Conservation (phyloP, 2,329 filamentous ascomycete genomes). For the Talaromyces albobiverticillius region DNA sequence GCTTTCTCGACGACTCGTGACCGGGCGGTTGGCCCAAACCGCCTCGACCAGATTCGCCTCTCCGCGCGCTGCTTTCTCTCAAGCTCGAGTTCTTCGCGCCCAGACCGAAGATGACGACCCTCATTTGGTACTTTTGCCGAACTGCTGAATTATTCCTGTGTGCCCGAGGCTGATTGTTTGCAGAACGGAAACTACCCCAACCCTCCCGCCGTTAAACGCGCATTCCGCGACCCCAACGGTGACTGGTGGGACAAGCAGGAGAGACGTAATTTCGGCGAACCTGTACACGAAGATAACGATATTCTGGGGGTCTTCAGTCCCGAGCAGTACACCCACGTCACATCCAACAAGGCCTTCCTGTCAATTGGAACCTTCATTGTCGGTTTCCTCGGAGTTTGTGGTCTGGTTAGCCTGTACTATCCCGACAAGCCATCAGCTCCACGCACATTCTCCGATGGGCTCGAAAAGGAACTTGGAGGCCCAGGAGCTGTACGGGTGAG, state of each 20-base stretch:
- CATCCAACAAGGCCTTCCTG: constrained; percentile 65
- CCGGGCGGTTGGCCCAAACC: constrained; percentile 41
- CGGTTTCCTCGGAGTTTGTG: constrained; percentile 62
- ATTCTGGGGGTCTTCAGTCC: constrained; percentile 84
- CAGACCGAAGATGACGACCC: constrained; percentile 41
- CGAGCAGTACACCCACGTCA: constrained; percentile 83
- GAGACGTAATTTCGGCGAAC: constrained; percentile 93
- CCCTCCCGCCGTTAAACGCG: constrained; percentile 69
- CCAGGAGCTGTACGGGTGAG: constrained; percentile 64
- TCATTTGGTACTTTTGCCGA: constrained; percentile 38
- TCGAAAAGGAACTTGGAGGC: constrained; percentile 74
- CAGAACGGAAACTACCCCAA: constrained; percentile 50
- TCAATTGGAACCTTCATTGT: constrained; percentile 68
- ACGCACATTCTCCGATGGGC: constrained; percentile 64
- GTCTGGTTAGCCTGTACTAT: constrained; percentile 66
- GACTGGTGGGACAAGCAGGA: constrained; percentile 99
- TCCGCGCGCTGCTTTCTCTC: constrained; percentile 42
- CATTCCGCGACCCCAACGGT: constrained; percentile 87
- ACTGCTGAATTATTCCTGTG: background rate
- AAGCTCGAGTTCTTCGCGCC: constrained; percentile 34
- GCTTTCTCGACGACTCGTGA: constrained; percentile 44
- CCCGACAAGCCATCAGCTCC: constrained; percentile 69
- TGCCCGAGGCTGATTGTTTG: constrained; percentile 5
- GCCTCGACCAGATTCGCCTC: constrained; percentile 30
- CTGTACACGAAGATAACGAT: constrained; percentile 95